Conservation (phyloP, 495 filamentous ascomycete genomes). For the Penicillium pancosmium region DNA sequence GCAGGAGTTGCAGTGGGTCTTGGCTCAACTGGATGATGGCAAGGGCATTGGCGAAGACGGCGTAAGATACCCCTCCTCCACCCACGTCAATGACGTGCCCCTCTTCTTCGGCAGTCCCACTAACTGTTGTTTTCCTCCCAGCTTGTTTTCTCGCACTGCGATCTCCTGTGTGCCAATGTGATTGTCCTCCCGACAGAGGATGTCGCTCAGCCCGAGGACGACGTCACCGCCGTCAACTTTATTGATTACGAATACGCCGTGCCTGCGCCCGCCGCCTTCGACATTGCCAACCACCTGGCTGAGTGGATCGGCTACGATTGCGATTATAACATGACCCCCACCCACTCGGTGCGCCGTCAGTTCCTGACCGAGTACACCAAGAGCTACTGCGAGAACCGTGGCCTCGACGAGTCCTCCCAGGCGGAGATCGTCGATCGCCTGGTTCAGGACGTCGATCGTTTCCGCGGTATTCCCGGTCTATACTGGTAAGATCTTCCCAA, state of each 20-base stretch:
- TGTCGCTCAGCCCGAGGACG: constrained; percentile 25
- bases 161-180: constrained; percentile 92
- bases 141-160: constrained; percentile 93
- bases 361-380: constrained; percentile 83
- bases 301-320: constrained; percentile 98
- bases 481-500: constrained; percentile 57
- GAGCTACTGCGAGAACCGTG: constrained; percentile 46
- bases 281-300: constrained; percentile 98
- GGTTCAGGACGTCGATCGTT: constrained; percentile 79
- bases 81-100: constrained; percentile 3
- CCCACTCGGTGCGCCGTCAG: constrained; percentile 70
- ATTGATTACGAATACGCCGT: constrained; percentile 99
- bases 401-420: constrained; percentile 49
- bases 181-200: constrained; percentile 69
- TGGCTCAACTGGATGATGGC: constrained; percentile 70
- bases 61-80: constrained; percentile 52
- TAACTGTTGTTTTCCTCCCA: constrained; percentile 35
- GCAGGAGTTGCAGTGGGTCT: constrained; percentile 69
- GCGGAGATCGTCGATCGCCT: constrained; percentile 66
- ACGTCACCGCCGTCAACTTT: constrained; percentile 68
- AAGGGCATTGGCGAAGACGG: constrained; percentile 72
- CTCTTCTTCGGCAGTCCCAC: neutral
- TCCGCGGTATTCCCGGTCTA: constrained; percentile 87
- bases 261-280: constrained; percentile 94
- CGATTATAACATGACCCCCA: constrained; percentile 83